Evolutionary conservation across 2,329 filamentous ascomycete genomes (phyloP).

Genomic region (Paecilomyces sp.): DNA sequence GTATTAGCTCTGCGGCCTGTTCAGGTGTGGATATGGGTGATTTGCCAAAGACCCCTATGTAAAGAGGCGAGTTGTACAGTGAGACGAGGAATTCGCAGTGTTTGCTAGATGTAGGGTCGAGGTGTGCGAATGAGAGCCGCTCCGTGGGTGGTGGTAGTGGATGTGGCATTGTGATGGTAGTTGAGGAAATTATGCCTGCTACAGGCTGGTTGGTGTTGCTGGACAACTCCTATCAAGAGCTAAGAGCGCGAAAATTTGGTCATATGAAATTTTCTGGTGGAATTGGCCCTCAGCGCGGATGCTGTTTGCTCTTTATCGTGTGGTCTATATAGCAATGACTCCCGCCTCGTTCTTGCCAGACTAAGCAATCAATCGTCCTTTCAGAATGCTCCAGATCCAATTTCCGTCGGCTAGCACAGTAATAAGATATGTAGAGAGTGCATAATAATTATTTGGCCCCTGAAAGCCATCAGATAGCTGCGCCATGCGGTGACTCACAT

Average conservation of each 20-base stretch:
- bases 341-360: too few relatives aligned
- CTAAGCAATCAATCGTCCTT: too few relatives aligned
- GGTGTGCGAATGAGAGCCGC: conserved; percentile 6
- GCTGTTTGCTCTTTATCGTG: too few relatives aligned
- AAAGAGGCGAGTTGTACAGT: conserved; percentile 3
- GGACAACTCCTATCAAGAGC: not conserved
- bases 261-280: too few relatives aligned
- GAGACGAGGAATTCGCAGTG: conserved; percentile 4
- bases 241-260: too few relatives aligned
- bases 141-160: conserved; percentile 4
- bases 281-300: too few relatives aligned
- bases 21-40: conserved; percentile 4
- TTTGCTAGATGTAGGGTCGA: conserved; percentile 1
- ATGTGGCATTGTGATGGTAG: not conserved
- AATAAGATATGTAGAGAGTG: too few relatives aligned
- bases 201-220: not conserved
- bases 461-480: not conserved
- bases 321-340: too few relatives aligned
- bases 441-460: not conserved
- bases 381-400: too few relatives aligned
- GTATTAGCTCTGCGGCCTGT: conserved; percentile 2
- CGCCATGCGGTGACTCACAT: not conserved
- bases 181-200: not conserved
- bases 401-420: too few relatives aligned
- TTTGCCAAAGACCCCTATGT: conserved; percentile 1